These are phyloP conservation scores for Hypsizygus marmoreus DNA, from an alignment of 768 basidiomycete species.

Conservation along the genomic window DNA sequence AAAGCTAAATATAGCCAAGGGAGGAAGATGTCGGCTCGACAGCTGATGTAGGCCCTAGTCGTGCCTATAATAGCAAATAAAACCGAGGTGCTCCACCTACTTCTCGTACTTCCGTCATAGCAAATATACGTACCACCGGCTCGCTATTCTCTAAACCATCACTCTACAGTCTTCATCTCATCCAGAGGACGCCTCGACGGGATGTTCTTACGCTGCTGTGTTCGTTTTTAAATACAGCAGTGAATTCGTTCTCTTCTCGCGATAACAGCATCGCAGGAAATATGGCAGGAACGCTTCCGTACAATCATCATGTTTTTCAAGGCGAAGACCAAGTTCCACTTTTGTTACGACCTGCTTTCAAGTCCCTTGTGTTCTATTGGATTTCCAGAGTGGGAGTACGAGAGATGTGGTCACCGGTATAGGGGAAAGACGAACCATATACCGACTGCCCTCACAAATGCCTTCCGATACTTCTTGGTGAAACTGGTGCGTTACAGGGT, in stretches of 20 bases:
- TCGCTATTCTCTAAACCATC: conserved; percentile 74
- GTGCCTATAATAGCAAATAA: conserved; percentile 77
- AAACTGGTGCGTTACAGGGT: conserved; percentile 64
- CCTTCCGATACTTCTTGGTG: conserved; percentile 89
- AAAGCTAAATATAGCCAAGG: conserved; percentile 47
- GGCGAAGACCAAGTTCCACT: conserved; percentile 78
- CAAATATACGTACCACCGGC: conserved; percentile 82
- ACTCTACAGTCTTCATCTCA: conserved; percentile 74
- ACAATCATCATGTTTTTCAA: conserved; percentile 89
- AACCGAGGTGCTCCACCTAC: conserved; percentile 84
- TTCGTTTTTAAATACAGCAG: conserved; percentile 88
- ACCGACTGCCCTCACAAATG: conserved; percentile 74
- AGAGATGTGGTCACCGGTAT: conserved; percentile 48
- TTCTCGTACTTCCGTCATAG: conserved; percentile 85
- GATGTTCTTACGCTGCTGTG: conserved; percentile 92
- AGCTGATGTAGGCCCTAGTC: conserved; percentile 62
- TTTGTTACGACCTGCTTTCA: conserved; percentile 79
- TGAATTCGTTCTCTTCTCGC: conserved; percentile 62
- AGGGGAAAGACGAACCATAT: conserved; percentile 44
- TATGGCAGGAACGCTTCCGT: conserved; percentile 79
- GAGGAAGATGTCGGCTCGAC: conserved; percentile 95
- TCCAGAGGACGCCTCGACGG: conserved; percentile 73
- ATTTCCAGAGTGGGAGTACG: conserved; percentile 80
- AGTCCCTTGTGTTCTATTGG: conserved; percentile 71
- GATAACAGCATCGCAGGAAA: conserved; percentile 67